Conservation (phyloP, 1,139 yeast species). For the Candida tetrigidarum region DNA sequence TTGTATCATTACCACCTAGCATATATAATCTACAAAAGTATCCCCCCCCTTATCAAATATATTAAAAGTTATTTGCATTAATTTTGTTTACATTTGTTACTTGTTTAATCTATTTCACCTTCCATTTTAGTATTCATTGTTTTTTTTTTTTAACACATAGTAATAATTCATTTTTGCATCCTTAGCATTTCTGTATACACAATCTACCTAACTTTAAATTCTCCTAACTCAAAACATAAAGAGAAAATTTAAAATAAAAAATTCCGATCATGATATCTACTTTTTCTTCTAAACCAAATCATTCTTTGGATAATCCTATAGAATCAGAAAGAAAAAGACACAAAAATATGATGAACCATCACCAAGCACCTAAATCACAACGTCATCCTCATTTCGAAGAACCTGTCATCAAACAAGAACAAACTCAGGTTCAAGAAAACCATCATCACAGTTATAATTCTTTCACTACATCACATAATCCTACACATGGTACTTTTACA, state of each 20-base stretch:
- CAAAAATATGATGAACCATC: constrained; percentile 1
- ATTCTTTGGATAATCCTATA: constrained; percentile 9
- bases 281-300: constrained; percentile 7
- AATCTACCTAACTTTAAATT: neutral
- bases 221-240: neutral
- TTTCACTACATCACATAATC: constrained; percentile 10
- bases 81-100: neutral
- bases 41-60: neutral
- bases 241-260: neutral
- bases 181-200: neutral
- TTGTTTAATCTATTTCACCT: neutral
- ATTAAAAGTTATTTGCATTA: neutral
- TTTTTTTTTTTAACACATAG: neutral
- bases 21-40: neutral
- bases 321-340: constrained; percentile 12
- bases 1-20: too few relatives aligned
- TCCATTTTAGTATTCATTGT: neutral
- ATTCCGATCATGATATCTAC: constrained; percentile 5
- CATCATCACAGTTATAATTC: neutral
- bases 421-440: neutral
- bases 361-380: constrained; percentile 2
- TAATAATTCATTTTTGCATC: constrained; percentile 2
- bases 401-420: neutral
- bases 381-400: constrained; percentile 3
- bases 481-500: constrained; percentile 16